Conservation (phyloP, 805 yeast species). For the Cyberlindnera galapagoensis region DNA sequence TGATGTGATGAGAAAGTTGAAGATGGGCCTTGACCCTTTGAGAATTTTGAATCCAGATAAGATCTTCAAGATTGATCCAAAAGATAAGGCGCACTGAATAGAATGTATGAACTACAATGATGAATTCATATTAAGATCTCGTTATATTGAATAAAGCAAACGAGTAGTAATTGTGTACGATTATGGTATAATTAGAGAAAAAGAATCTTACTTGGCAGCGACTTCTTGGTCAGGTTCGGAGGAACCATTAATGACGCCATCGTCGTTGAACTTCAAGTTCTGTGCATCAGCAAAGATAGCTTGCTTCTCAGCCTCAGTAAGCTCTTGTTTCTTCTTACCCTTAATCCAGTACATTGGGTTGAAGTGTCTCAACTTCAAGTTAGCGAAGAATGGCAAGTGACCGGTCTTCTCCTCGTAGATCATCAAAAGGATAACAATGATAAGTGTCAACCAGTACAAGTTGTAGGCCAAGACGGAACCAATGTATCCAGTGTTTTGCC, state of each 20-base stretch:
- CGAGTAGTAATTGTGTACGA: too few relatives aligned
- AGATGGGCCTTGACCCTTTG: conserved; percentile 67
- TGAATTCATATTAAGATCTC: too few relatives aligned
- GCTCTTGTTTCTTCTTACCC: conserved; percentile 55
- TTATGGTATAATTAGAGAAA: too few relatives aligned
- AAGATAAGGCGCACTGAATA: conserved; percentile 23
- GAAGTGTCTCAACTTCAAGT: conserved; percentile 40
- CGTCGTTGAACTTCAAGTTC: conserved; percentile 28
- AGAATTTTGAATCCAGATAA: conserved; percentile 75
- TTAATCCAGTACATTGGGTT: conserved; percentile 73
- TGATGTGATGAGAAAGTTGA: conserved; percentile 65
- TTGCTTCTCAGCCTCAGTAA: conserved; percentile 45
- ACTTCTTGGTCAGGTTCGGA: background rate
- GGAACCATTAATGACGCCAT: conserved; percentile 25
- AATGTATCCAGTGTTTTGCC: conserved; percentile 95
- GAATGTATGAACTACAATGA: too few relatives aligned
- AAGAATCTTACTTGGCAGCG: too few relatives aligned
- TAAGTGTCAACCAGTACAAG: conserved; percentile 75
- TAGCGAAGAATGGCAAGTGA: conserved; percentile 65
- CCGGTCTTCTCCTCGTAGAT: conserved; percentile 79
- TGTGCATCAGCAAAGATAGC: conserved; percentile 43
- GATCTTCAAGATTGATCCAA: conserved; percentile 62
- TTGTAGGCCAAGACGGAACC: conserved; percentile 89
- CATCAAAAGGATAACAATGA: conserved; percentile 51
- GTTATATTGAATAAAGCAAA: too few relatives aligned